Evolutionary conservation across 345 rosid species (phyloP), one percentile per base, ranked within the genome.

Genomic region (Camelina neglecta): DNA sequence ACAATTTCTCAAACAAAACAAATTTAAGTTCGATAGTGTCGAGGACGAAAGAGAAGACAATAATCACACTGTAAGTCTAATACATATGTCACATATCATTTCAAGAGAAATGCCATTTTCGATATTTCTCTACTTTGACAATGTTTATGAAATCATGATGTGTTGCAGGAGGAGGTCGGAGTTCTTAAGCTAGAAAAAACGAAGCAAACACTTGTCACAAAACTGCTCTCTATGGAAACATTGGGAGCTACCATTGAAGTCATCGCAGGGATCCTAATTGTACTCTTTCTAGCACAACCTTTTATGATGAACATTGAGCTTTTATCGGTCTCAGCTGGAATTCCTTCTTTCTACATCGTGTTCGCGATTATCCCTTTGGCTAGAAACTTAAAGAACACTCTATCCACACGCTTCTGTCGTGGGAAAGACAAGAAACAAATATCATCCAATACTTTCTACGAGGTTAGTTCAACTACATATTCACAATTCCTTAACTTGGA

Each of bases 251-350:
- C 11, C 2, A 35, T 8, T 41, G 24, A 67, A 68, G 56, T 68
- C 35, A 50, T 53, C 23, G 1, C 1, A 38, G 69, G 79, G 39
- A 67, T 69, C 16, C 39, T 69, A 21, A 60, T 75, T 39, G 69
- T 60, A 4, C 13, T 29, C 21, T 75, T 75, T 60, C 74, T 68
- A 16, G 79, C 74, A 59, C 60, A 42, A 33, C 79, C 79, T 2
- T 61, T 75, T 39, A 75, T 66, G 74, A 15, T 41, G 56, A 75
- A 60, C 68, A 67, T 68, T 33, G 48, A 60, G 44, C 62, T 60
- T 8, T 68, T 68, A 5, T 67, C 61, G 0, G 5, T 39, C 6
- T 68, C 63, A 9, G 60, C 60, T 11, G 79, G 79, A 51, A 18
- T 26, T 26, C 29, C 79, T 3, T 68, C 74, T 9, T 68, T 68